Evolutionary conservation across 2,329 filamentous ascomycete genomes (phyloP), one percentile per base, ranked within the genome.

Genomic region (Cytospora chrysosperma): DNA sequence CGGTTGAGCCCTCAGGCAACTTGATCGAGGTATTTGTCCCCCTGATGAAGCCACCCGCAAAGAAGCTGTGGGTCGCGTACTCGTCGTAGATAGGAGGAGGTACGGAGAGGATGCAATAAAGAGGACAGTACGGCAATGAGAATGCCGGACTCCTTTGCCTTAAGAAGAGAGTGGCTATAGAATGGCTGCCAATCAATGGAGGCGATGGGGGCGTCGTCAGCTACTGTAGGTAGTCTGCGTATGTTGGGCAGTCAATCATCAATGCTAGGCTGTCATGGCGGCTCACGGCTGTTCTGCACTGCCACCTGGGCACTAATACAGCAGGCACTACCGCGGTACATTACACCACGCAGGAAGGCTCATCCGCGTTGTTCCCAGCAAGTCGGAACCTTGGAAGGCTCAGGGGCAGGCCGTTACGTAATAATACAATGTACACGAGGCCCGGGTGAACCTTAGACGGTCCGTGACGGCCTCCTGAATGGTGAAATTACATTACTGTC

Each of bases 401-500:
- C 30, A 49, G 30, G 30, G 47, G 32, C 34, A 52, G 47, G 8
- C 24, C 7, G 34, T 21, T 47, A 30, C 28, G 34, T 51, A 50
- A 56, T 54, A 43, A 17, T 21, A 12, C 19, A n/a, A 34, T n/a
- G 7, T 34, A 9, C 34, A 61, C 58, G 4, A 24, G 56, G 57
- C 47, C 24, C 30, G 26, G 30, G 49, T 59, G 57, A 24, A 27
- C n/a, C 3, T 53, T 32, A 53, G 32, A 15, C n/a, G 10, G 49
- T 51, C 6, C 19, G 51, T 53, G 57, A 59, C 57, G 32, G 51
- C 49, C 59, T 28, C 59, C 59, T 61, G 59, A 54, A 40, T 19
- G 52, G 60, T 56, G 60, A 62, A 32, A 57, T 62, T 56, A 62
- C 43, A 37, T 43, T 21, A 19, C 32, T 8, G 27, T 58, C 32